A percentile compares a stretch with the other conserved stretches of the same genome.
phyloP scores from a whole-genome alignment of 2,329 filamentous ascomycete genomes.

The Ampelomyces quisqualis region DNA sequence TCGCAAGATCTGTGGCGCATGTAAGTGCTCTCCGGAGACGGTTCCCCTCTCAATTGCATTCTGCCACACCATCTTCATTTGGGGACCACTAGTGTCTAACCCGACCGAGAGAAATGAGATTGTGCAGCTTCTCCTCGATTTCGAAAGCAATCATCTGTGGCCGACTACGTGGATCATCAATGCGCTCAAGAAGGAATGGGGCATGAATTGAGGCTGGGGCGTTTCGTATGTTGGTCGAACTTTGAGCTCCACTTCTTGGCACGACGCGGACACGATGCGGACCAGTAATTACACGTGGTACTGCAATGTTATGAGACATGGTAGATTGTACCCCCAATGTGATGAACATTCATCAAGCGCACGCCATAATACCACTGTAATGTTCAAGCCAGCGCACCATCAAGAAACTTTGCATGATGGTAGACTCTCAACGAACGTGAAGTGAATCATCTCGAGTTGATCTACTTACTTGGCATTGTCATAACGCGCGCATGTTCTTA shows the following conservation, averaged over 20 bases:
- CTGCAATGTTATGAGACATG: too few species aligned
- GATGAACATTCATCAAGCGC: too few species aligned
- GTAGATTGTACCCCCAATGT: too few species aligned
- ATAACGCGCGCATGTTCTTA: too few species aligned
- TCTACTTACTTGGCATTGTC: background rate
- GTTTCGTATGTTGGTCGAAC: background rate
- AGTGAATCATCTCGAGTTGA: too few species aligned
- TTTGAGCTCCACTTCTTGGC: background rate
- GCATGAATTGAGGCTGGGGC: conserved; percentile 2
- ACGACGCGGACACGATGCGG: background rate
- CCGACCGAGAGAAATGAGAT: conserved; percentile 24
- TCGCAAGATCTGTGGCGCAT: conserved; percentile 29
- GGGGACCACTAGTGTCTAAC: conserved; percentile 25
- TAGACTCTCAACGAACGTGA: too few species aligned
- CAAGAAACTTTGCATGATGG: too few species aligned
- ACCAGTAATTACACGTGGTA: too few species aligned
- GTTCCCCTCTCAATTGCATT: conserved; percentile 27
- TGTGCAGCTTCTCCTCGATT: conserved; percentile 21
- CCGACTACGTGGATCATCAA: conserved; percentile 37
- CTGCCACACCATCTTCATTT: conserved; percentile 34
- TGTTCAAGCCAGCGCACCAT: too few species aligned
- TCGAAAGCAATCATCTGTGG: conserved; percentile 31
- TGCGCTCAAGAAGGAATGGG: conserved; percentile 31
- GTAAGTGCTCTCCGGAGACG: conserved; percentile 27
- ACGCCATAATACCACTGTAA: too few species aligned